Conservation (phyloP, 108 stramenopile genomes). For the Tribonema minus region DNA sequence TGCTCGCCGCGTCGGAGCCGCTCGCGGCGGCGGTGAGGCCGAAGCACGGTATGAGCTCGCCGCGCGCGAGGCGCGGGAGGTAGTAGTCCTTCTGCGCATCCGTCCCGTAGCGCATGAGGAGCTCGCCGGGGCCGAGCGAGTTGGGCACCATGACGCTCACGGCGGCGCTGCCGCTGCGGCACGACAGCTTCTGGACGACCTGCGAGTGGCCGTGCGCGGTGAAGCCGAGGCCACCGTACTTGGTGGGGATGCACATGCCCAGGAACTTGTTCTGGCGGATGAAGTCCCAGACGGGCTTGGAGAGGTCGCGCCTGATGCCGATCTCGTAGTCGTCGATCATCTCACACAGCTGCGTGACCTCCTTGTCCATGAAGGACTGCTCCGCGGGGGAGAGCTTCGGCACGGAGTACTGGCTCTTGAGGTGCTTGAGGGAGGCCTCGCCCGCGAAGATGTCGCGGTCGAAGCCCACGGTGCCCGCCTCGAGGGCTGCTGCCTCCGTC, state of each 20-base stretch:
- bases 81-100: constrained; percentile 88
- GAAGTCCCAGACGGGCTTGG: constrained; percentile 50
- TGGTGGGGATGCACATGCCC: constrained; percentile 90
- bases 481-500: constrained; percentile 92
- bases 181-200: constrained; percentile 80
- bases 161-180: constrained; percentile 52
- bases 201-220: constrained; percentile 81
- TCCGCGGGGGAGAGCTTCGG: constrained; percentile 28
- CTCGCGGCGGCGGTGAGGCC: constrained; percentile 92
- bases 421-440: constrained; percentile 73
- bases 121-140: constrained; percentile 92
- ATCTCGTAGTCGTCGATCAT: constrained; percentile 89
- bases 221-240: constrained; percentile 93
- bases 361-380: constrained; percentile 73
- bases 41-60: constrained; percentile 95
- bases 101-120: constrained; percentile 87
- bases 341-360: constrained; percentile 69
- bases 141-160: constrained; percentile 93
- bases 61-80: constrained; percentile 82
- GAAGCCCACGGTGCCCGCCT: constrained; percentile 94
- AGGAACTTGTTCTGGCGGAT: constrained; percentile 91
- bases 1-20: constrained; percentile 89
- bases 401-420: constrained; percentile 76
- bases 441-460: constrained; percentile 92
- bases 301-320: constrained; percentile 55